A percentile compares a stretch with the other conserved stretches of the same genome.
These are phyloP conservation scores for Penicillium sp. DNA, from an alignment of 2,329 filamentous ascomycete genomes.

Conservation along the genomic window DNA sequence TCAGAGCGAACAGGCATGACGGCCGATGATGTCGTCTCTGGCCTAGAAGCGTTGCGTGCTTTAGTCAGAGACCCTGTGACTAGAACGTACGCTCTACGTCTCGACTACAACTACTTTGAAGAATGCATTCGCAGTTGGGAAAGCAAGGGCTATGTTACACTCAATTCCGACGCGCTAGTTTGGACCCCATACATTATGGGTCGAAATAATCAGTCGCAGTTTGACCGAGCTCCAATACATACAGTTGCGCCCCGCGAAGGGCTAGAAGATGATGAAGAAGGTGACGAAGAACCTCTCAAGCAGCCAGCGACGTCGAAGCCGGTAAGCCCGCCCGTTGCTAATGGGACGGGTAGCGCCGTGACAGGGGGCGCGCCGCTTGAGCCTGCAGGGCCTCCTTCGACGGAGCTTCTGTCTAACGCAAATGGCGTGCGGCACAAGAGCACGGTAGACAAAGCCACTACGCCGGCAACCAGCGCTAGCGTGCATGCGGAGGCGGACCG, in stretches of 20 bases:
- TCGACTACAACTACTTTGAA: constrained; percentile 83
- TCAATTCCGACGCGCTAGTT: constrained; percentile 78
- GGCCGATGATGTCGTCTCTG: constrained; percentile 92
- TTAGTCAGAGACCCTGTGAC: constrained; percentile 89
- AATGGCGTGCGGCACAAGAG: constrained; percentile 34
- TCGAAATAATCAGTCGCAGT: constrained; percentile 77
- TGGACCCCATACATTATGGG: constrained; percentile 99
- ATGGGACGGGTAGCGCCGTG: constrained; percentile 23
- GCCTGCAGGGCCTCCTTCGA: constrained; percentile 43
- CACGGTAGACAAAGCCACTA: constrained; percentile 21
- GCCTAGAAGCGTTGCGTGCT: constrained; percentile 85
- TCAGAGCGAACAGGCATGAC: constrained; percentile 95
- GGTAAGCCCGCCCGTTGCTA: constrained; percentile 20
- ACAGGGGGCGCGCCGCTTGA: constrained; percentile 28
- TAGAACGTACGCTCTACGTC: constrained; percentile 83
- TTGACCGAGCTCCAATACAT: constrained; percentile 81
- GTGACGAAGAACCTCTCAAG: constrained; percentile 31
- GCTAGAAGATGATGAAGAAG: constrained; percentile 37
- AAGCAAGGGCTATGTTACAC: constrained; percentile 81
- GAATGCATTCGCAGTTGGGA: constrained; percentile 91
- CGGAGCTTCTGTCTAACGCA: constrained; percentile 31
- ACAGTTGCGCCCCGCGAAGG: constrained; percentile 85
- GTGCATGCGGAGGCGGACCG: constrained; percentile 31
- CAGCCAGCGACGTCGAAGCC: constrained; percentile 16
- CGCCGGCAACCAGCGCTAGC: constrained; percentile 16